Evolutionary conservation across 2,329 filamentous ascomycete species (phyloP), one percentile per base, ranked within the genome.

Genomic region (Thielaviopsis punctulata): DNA sequence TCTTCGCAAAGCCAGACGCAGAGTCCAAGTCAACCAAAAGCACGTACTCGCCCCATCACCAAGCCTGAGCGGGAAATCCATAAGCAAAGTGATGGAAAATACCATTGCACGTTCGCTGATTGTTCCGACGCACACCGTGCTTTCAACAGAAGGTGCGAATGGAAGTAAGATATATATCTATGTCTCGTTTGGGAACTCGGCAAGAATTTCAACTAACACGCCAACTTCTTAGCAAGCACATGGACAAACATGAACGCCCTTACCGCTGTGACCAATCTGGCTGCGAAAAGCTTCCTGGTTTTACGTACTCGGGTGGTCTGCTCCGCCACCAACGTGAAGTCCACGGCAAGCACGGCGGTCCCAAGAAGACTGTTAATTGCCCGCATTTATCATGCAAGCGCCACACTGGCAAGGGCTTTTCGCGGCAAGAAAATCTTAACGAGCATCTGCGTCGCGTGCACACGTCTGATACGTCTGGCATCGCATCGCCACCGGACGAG

Each of bases 171-270:
- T n/a, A 41, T 36, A 30, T 7, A 46, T 24, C 48, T 18, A 1
- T 25, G 39, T 18, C 13, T 4, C 25, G 13, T 25, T 47, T 53
- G 22, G 46, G 33, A 43, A 39, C 12, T 2, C n/a, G 21, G 25
- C n/a, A n/a, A n/a, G n/a, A n/a, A n/a, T n/a, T n/a, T n/a, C 52
- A 52, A 57, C 60, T 66, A 58, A 66, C 45, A 33, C 19, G 8
- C 56, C 25, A 24, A 9, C 51, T 24, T 49, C 21, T 6, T 58
- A 94, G 87, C 63, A 95, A 96, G 69, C 90, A 96, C 64, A 95
- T 95, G 89, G 90, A 96, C 68, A 95, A 95, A 65, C 90, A 96
- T 64, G 88, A 95, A 59, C 77, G 90, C 12, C 90, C 90, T 1
- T 96, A 95, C 63, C 85, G 88, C 61, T 96, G 90, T 65, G 73